Conservation (phyloP, 1,284 basidiomycete genomes). For the Vanrija sp. region DNA sequence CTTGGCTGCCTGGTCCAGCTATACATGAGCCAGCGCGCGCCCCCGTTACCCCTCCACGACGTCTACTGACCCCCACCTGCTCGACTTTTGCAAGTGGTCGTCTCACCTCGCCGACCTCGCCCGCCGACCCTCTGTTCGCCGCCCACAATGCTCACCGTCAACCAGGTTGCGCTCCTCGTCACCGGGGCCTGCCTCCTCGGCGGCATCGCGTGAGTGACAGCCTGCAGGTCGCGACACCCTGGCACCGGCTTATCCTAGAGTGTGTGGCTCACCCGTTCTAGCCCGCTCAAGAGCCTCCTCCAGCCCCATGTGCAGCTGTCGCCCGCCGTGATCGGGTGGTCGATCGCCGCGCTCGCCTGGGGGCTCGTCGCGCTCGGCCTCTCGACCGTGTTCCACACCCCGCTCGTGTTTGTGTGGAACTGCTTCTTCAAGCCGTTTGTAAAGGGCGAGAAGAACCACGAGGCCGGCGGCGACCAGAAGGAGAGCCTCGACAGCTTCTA, state of each 20-base stretch:
- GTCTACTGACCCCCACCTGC: too few species aligned
- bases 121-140: too few species aligned
- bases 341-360: constrained; percentile 21
- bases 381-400: constrained; percentile 21
- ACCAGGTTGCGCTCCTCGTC: constrained; percentile 5
- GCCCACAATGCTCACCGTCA: neutral
- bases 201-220: constrained; percentile 4
- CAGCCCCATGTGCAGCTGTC: constrained; percentile 17
- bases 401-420: constrained; percentile 47
- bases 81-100: too few species aligned
- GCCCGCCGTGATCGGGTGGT: constrained; percentile 21
- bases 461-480: constrained; percentile 37
- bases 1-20: too few species aligned
- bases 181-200: constrained; percentile 6
- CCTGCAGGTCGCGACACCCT: neutral
- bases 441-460: constrained; percentile 20
- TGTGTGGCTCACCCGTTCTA: neutral
- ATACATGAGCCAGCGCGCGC: too few species aligned
- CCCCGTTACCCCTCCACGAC: too few species aligned
- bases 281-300: constrained; percentile 29
- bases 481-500: constrained; percentile 57
- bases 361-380: constrained; percentile 21
- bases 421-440: constrained; percentile 52
- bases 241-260: neutral
- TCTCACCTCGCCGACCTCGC: too few species aligned